Evolutionary conservation across 2,329 filamentous ascomycete genomes (phyloP).

Genomic region (Fusarium coicis): DNA sequence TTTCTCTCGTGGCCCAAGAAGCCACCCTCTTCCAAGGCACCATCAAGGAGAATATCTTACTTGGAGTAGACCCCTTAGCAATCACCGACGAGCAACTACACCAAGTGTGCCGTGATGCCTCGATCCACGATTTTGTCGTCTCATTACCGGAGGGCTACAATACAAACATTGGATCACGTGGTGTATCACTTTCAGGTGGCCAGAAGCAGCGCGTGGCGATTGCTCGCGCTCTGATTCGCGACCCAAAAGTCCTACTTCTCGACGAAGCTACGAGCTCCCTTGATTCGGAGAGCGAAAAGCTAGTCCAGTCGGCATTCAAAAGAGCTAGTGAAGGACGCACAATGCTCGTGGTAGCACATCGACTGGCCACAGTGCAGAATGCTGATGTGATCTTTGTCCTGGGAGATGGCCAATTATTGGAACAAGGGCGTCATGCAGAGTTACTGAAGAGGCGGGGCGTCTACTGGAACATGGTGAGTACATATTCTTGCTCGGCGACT

Average conservation of each 20-base stretch:
- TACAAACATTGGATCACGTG: slow-evolving; percentile 74
- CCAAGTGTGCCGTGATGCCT: slow-evolving; percentile 68
- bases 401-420: slow-evolving; percentile 68
- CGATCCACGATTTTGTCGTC: slow-evolving; percentile 76
- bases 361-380: slow-evolving; percentile 80
- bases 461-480: slow-evolving; percentile 68
- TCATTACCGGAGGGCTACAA: slow-evolving; percentile 75
- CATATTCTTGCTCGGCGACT: neutral
- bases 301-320: slow-evolving; percentile 76
- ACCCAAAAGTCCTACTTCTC: slow-evolving; percentile 73
- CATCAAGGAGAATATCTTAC: slow-evolving; percentile 75
- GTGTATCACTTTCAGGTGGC: slow-evolving; percentile 74
- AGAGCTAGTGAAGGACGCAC: slow-evolving; percentile 68
- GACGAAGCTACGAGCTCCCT: slow-evolving; percentile 80
- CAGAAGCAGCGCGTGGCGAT: slow-evolving; percentile 78
- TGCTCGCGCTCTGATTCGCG: slow-evolving; percentile 73
- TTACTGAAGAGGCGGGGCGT: slow-evolving; percentile 62
- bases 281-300: slow-evolving; percentile 70
- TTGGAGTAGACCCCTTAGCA: slow-evolving; percentile 68
- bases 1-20: slow-evolving; percentile 81
- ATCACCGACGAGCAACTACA: slow-evolving; percentile 64
- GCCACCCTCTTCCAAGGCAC: slow-evolving; percentile 77
- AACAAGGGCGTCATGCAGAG: slow-evolving; percentile 64
- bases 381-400: slow-evolving; percentile 85
- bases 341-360: slow-evolving; percentile 81